These are phyloP conservation scores for Cucurbita ficifolia DNA, from an alignment of 306 rosid genomes.

Conservation along the genomic window DNA sequence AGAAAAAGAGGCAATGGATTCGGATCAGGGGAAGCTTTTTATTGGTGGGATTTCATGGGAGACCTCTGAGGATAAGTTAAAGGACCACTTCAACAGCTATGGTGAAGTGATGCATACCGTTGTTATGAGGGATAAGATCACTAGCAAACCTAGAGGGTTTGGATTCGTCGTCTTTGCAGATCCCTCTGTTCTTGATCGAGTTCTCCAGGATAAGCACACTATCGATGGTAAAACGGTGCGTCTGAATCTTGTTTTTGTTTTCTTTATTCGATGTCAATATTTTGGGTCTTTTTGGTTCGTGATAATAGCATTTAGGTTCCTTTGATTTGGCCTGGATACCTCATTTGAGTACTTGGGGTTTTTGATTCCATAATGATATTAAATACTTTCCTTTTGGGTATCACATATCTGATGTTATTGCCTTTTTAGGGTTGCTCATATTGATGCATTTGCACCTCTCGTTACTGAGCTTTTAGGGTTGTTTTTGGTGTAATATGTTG, in stretches of 20 bases:
- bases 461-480: not conserved
- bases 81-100: slow-evolving; percentile 61
- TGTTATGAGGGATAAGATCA: slow-evolving; percentile 75
- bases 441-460: not conserved
- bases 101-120: slow-evolving; percentile 74
- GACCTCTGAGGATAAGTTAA: slow-evolving; percentile 76
- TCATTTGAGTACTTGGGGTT: not conserved
- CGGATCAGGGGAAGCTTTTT: slow-evolving; percentile 93
- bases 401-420: not conserved
- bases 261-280: too few relatives aligned
- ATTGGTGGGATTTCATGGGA: slow-evolving; percentile 99
- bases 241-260: not conserved
- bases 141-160: slow-evolving; percentile 80
- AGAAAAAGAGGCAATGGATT: slow-evolving; percentile 43
- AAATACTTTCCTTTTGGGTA: not conserved
- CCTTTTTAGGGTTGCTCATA: not conserved
- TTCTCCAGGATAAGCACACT: slow-evolving; percentile 73
- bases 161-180: slow-evolving; percentile 80
- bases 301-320: not conserved
- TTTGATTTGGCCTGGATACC: not conserved
- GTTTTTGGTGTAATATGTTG: not conserved
- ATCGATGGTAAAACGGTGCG: slow-evolving; percentile 86
- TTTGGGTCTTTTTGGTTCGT: not conserved
- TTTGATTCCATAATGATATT: not conserved
- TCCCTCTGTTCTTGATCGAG: slow-evolving; percentile 81